phyloP scores from a whole-genome alignment of 23 red algal species.

The Gracilaria caudata region DNA sequence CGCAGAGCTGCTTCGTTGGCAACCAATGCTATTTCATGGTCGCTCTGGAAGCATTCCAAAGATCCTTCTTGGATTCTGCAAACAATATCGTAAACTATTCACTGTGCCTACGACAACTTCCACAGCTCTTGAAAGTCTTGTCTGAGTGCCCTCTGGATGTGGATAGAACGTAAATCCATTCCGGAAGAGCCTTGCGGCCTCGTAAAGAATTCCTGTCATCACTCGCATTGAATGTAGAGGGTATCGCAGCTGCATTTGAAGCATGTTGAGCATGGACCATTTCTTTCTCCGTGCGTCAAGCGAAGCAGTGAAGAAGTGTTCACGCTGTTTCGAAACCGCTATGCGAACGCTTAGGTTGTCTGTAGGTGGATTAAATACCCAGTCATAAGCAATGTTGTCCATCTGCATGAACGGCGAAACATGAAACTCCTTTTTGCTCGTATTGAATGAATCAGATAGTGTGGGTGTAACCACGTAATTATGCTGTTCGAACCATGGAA shows the following conservation, averaged over 20 bases:
- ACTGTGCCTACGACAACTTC: slow-evolving; percentile 26
- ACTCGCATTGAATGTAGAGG: slow-evolving; percentile 72
- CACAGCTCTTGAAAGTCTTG: slow-evolving; percentile 51
- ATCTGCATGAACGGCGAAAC: slow-evolving; percentile 98
- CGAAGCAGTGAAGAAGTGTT: slow-evolving; percentile 70
- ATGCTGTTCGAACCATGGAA: slow-evolving; percentile 99
- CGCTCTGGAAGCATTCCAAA: not conserved
- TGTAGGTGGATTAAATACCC: slow-evolving; percentile 67
- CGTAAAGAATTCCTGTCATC: slow-evolving; percentile 86
- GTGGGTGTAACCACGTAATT: slow-evolving; percentile 66
- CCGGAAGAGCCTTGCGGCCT: slow-evolving; percentile 72
- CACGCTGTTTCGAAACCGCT: slow-evolving; percentile 15
- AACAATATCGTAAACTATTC: not conserved
- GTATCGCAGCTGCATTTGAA: slow-evolving; percentile 70
- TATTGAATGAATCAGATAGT: slow-evolving; percentile 9
- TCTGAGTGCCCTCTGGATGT: slow-evolving; percentile 66
- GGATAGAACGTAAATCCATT: slow-evolving; percentile 79
- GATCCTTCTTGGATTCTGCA: not conserved
- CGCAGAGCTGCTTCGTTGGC: no score
- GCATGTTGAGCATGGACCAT: slow-evolving; percentile 51
- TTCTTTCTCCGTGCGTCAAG: slow-evolving; percentile 45
- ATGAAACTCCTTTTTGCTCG: slow-evolving; percentile 85
- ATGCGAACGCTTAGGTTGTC: slow-evolving; percentile 64
- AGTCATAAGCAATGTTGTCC: slow-evolving; percentile 72
- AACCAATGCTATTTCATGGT: not conserved